These are phyloP conservation scores for Niebla homalea DNA, from an alignment of 495 filamentous ascomycete genomes.

Conservation along the genomic window DNA sequence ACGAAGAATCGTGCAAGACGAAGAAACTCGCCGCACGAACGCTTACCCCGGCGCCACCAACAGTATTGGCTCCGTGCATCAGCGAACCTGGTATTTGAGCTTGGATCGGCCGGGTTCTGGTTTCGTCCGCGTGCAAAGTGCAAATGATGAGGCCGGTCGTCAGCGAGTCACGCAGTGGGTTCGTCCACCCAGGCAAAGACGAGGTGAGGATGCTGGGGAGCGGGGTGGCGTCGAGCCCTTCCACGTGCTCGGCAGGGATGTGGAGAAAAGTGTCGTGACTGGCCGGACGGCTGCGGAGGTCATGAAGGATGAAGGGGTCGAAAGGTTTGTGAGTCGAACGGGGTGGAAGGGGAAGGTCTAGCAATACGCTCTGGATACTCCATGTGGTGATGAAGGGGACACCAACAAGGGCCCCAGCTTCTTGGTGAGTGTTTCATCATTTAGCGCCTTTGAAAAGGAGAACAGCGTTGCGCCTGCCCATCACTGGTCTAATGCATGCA, in stretches of 20 bases:
- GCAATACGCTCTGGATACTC: too few relatives aligned
- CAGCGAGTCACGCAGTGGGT: constrained; percentile 10
- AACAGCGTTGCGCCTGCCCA: too few relatives aligned
- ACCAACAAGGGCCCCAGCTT: too few relatives aligned
- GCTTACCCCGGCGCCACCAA: constrained; percentile 51
- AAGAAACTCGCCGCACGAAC: constrained; percentile 45
- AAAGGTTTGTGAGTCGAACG: constrained; percentile 37
- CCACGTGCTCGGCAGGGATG: constrained; percentile 40
- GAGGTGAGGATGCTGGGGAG: constrained; percentile 5
- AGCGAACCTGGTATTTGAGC: constrained; percentile 48
- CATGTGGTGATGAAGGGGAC: too few relatives aligned
- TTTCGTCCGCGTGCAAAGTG: constrained; percentile 26
- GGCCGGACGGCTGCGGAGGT: constrained; percentile 43
- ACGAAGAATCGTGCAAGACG: constrained; percentile 18
- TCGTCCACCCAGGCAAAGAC: constrained; percentile 4
- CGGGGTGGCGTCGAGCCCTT: constrained; percentile 40
- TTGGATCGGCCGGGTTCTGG: constrained; percentile 43
- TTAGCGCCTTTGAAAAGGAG: too few relatives aligned
- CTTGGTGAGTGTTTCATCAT: too few relatives aligned
- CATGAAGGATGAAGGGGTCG: constrained; percentile 43
- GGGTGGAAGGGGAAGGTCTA: constrained; percentile 43
- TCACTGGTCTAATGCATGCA: too few relatives aligned
- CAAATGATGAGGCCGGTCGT: constrained; percentile 9
- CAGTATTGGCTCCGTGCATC: constrained; percentile 48
- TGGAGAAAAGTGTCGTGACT: constrained; percentile 50